phyloP scores from a whole-genome alignment of 2,329 filamentous ascomycete species.

The Thelonectria olida region DNA sequence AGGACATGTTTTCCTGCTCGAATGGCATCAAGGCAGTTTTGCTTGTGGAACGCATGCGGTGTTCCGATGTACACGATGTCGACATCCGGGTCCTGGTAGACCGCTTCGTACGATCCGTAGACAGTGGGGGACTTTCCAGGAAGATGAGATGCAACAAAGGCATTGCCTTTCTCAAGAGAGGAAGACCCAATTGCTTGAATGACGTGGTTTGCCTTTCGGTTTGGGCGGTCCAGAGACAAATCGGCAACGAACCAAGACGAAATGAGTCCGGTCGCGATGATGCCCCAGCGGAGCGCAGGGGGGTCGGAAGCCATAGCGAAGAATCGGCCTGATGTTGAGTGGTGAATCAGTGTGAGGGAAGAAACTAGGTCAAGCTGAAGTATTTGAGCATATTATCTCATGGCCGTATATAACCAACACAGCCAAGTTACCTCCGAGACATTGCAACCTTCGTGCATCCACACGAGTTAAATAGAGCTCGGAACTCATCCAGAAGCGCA shows the following conservation, averaged over 20 bases:
- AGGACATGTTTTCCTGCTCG: conserved; percentile 52
- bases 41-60: conserved; percentile 53
- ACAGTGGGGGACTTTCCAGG: conserved; percentile 40
- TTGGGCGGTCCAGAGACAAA: conserved; percentile 46
- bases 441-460: too few species aligned
- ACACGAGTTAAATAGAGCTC: too few species aligned
- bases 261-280: conserved; percentile 14
- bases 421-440: too few species aligned
- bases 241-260: conserved; percentile 50
- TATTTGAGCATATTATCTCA: too few species aligned
- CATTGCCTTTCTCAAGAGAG: conserved; percentile 45
- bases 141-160: conserved; percentile 48
- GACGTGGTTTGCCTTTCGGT: conserved; percentile 49
- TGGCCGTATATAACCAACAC: neutral
- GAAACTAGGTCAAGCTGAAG: neutral
- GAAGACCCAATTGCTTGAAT: conserved; percentile 55
- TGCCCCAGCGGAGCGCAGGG: conserved; percentile 16
- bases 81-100: conserved; percentile 51
- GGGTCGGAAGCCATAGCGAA: neutral
- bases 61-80: conserved; percentile 56
- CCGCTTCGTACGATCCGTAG: conserved; percentile 50
- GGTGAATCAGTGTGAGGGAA: neutral
- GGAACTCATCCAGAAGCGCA: neutral
- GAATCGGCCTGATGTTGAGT: neutral
- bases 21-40: conserved; percentile 53